Evolutionary conservation across 805 yeast species (phyloP).

Genomic region (Blastobotrys peoriensis): DNA sequence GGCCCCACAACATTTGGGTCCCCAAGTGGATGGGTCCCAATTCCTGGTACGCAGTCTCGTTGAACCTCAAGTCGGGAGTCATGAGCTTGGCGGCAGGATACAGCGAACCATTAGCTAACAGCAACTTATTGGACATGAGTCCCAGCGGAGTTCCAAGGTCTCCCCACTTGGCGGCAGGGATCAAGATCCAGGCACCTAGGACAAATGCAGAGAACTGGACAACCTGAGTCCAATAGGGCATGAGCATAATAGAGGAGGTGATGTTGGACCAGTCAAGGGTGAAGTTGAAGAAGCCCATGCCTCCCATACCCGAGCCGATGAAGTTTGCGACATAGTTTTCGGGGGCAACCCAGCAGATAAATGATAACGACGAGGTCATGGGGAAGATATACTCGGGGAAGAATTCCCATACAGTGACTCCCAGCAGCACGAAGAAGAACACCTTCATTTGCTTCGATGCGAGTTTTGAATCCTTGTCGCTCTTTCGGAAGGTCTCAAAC

Average conservation of each 20-base stretch:
- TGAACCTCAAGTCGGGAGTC: constrained; percentile 9
- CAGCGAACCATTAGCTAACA: constrained; percentile 9
- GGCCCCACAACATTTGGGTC: constrained; percentile 12
- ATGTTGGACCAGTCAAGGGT: constrained; percentile 13
- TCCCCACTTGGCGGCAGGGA: constrained; percentile 14
- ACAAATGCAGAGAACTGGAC: constrained; percentile 12
- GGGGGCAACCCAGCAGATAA: constrained; percentile 14
- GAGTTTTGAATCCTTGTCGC: constrained; percentile 9
- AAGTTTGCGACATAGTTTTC: constrained; percentile 11
- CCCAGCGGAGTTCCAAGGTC: constrained; percentile 4
- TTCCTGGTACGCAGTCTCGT: constrained; percentile 12
- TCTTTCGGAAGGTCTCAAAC: constrained; percentile 11
- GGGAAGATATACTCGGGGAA: constrained; percentile 13
- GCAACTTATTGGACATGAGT: constrained; percentile 10
- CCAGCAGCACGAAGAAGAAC: constrained; percentile 8
- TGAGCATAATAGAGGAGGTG: constrained; percentile 10
- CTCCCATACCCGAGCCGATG: constrained; percentile 13
- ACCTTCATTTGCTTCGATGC: constrained; percentile 13
- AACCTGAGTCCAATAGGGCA: constrained; percentile 15
- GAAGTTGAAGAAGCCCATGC: constrained; percentile 13
- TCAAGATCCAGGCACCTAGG: constrained; percentile 11
- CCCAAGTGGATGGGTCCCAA: constrained; percentile 10
- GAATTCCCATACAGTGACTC: constrained; percentile 11
- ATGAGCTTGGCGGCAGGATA: constrained; percentile 9
- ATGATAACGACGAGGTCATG: constrained; percentile 9